A percentile compares a stretch with the other conserved stretches of the same genome.
These are phyloP conservation scores for Prinsepia uniflora DNA, from an alignment of 306 rosid species.

Conservation along the genomic window DNA sequence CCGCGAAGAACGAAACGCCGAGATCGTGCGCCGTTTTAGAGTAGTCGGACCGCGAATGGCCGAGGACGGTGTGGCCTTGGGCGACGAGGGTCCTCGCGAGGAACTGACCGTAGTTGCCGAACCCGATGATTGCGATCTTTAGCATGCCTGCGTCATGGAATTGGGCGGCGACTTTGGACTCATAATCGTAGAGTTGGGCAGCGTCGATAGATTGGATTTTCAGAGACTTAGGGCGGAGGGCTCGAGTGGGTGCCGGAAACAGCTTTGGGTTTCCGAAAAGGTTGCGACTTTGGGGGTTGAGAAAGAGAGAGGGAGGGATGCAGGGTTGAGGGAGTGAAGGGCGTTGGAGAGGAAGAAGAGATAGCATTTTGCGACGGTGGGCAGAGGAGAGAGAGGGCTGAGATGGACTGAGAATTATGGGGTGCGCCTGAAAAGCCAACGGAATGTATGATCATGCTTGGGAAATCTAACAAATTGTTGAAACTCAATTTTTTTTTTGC, in stretches of 20 bases:
- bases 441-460: no score
- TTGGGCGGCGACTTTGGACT: constrained; percentile 50
- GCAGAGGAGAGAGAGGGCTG: constrained; percentile 30
- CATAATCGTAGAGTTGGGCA: constrained; percentile 64
- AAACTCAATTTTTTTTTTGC: no score
- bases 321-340: constrained; percentile 12
- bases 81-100: constrained; percentile 56
- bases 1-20: constrained; percentile 49
- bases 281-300: neutral
- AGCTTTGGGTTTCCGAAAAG: neutral
- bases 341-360: constrained; percentile 32
- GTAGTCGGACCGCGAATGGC: constrained; percentile 65
- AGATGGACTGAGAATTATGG: neutral
- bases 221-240: constrained; percentile 22
- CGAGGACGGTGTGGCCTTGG: constrained; percentile 74
- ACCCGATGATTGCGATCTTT: constrained; percentile 64
- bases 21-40: constrained; percentile 36
- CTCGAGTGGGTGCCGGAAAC: neutral
- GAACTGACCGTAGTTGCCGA: constrained; percentile 80
- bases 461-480: no score
- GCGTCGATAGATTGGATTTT: constrained; percentile 60
- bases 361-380: constrained; percentile 21
- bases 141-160: constrained; percentile 43
- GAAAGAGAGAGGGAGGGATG: constrained; percentile 5
- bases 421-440: no score